phyloP scores from a whole-genome alignment of 495 filamentous ascomycete genomes.

The Aspergillus avenaceus region DNA sequence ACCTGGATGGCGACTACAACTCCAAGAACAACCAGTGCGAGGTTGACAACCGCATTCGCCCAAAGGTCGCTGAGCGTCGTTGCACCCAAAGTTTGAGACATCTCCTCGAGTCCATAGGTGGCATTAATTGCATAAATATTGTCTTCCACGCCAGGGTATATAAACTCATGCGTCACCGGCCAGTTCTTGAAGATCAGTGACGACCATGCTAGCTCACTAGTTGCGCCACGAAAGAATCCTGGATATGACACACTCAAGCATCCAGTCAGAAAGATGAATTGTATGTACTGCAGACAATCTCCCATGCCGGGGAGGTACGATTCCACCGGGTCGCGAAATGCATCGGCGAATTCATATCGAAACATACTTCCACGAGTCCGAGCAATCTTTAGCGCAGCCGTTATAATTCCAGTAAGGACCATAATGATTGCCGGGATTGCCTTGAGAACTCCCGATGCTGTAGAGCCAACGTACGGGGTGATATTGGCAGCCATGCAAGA shows the following conservation, averaged over 20 bases:
- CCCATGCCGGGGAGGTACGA: conserved; percentile 8
- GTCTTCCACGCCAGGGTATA: conserved; percentile 10
- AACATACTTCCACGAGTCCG: conserved; percentile 11
- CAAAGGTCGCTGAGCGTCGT: conserved; percentile 12
- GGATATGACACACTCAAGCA: conserved; percentile 15
- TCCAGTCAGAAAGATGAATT: conserved; percentile 15
- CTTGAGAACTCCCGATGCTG: not conserved
- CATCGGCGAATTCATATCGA: conserved; percentile 10
- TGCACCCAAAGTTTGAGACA: conserved; percentile 11
- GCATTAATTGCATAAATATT: conserved; percentile 7
- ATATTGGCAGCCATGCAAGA: conserved; percentile 11
- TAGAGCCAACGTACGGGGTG: conserved; percentile 9
- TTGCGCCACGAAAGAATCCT: conserved; percentile 7
- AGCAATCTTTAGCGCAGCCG: not conserved
- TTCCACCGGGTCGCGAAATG: conserved; percentile 5
- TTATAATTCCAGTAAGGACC: conserved; percentile 5
- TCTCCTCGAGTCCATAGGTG: conserved; percentile 11
- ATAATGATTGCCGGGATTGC: conserved; percentile 8
- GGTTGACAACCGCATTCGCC: conserved; percentile 15
- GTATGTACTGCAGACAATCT: conserved; percentile 11
- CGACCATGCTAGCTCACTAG: conserved; percentile 11
- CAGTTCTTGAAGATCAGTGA: conserved; percentile 14
- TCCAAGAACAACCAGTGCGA: conserved; percentile 4
- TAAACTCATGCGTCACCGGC: conserved; percentile 13
- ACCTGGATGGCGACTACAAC: conserved; percentile 2